Base-by-base conservation (phyloP, 2,329 filamentous ascomycete species). In the Epichloe gansuensis region DNA sequence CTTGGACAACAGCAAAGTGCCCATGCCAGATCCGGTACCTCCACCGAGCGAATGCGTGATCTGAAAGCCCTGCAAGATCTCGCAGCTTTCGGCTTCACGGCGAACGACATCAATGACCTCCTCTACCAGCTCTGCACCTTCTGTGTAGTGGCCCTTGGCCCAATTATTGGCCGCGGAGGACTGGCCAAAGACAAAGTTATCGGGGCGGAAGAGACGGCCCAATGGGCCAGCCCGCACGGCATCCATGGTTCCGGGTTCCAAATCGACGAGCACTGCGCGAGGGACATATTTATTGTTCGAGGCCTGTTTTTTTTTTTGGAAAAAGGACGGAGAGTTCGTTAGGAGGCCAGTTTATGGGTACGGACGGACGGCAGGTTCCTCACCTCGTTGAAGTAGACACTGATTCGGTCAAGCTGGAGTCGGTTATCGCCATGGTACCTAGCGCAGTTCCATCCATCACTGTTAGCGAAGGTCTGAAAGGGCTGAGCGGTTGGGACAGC, bases 151-250 rank as follows among this genome's bases (percentile, higher is more conserved):
- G 77, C 91, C 91, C 86, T 97, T 97, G 74, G 91, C 91, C 91
- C 91, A 97, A 84, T 97, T 97, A 88, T 98, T 98, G 77, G 91
- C 91, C 72, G 91, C 91, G 82, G 93, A 91, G 65, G 91, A 96
- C 80, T 97, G 93, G 67, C 93, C 91, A 75, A 97, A 97, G 69
- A 98, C 89, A 77, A 97, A 96, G 86, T 97, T 98, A 79, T 98
- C 91, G 69, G 91, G 91, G 62, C 91, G 91, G 89, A 98, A 97
- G 64, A 98, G 90, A 80, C 95, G 87, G 66, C 93, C 91, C 72
- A 97, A 95, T 61, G 91, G 93, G 73, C 93, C 91, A 65, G 91
- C 88, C 72, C 91, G 91, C 77, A 98, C 91, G 64, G 91, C 93
- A 68, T 98, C 91, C 91, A 97, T 98, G 75, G 91, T 97, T 77